phyloP scores from a whole-genome alignment of 768 basidiomycete genomes.

The Agrocybe chaxingu region DNA sequence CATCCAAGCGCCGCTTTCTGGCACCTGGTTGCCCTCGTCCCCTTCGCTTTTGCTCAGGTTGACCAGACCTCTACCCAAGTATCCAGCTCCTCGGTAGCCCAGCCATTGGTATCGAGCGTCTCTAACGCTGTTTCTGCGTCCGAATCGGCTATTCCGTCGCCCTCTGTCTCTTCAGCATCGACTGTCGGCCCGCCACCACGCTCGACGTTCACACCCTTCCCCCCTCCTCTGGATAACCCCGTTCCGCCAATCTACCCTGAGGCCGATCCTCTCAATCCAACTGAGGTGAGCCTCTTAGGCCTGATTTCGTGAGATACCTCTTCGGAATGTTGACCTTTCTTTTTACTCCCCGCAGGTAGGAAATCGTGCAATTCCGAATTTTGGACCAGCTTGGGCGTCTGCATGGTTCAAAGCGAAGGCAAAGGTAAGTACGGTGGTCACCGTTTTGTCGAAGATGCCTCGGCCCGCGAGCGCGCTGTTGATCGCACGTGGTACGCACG shows the following conservation, averaged over 20 bases:
- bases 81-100: not conserved
- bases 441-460: not conserved
- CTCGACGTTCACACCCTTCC: conserved; percentile 51
- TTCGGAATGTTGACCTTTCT: not conserved
- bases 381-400: conserved; percentile 52
- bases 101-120: not conserved
- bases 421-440: conserved; percentile 35
- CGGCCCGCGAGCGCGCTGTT: not conserved
- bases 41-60: conserved; percentile 2
- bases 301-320: not conserved
- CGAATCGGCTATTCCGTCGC: not conserved
- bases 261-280: conserved; percentile 55
- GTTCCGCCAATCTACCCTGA: conserved; percentile 51
- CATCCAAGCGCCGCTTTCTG: conserved; percentile 4
- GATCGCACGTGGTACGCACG: no score
- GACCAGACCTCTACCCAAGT: not conserved
- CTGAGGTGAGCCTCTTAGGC: conserved; percentile 35
- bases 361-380: conserved; percentile 40
- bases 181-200: not conserved
- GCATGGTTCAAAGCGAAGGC: conserved; percentile 58
- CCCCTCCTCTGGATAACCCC: conserved; percentile 54
- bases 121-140: not conserved
- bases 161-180: not conserved
- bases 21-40: conserved; percentile 5
- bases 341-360: conserved; percentile 22